These are phyloP conservation scores for Erodium maritimum DNA, from an alignment of 345 rosid genomes.

Conservation along the genomic window DNA sequence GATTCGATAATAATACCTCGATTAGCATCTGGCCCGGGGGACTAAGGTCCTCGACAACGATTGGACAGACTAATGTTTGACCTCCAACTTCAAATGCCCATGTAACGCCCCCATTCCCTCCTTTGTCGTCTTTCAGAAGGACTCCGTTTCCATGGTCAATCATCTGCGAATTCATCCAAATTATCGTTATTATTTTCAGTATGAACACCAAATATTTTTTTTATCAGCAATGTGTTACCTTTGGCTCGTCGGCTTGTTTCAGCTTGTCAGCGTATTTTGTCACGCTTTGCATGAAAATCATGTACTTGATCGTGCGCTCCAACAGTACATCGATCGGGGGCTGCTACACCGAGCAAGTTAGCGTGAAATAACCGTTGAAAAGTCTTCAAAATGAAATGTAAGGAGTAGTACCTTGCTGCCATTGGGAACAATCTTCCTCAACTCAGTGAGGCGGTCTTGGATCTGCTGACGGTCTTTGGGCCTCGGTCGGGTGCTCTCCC, in stretches of 20 bases:
- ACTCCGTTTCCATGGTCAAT: constrained; percentile 36
- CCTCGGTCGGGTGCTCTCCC: constrained; percentile 77
- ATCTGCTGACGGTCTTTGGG: constrained; percentile 95
- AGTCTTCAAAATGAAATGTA: constrained; percentile 4
- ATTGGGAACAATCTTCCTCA: constrained; percentile 75
- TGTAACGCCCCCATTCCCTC: constrained; percentile 89
- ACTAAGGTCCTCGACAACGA: constrained; percentile 83
- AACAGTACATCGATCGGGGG: constrained; percentile 60
- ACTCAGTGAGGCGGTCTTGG: constrained; percentile 84
- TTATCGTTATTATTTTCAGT: constrained; percentile 3
- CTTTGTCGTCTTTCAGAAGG: constrained; percentile 54
- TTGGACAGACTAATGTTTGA: constrained; percentile 69
- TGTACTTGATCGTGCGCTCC: constrained; percentile 89
- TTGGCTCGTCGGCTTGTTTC: constrained; percentile 62
- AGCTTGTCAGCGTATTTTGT: constrained; percentile 83
- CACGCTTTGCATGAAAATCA: constrained; percentile 98
- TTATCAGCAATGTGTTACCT: constrained; percentile 38
- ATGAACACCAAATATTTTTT: constrained; percentile 1
- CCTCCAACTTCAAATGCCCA: constrained; percentile 95
- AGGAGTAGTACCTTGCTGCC: constrained; percentile 57
- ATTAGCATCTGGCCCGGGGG: constrained; percentile 83
- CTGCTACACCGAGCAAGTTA: constrained; percentile 58
- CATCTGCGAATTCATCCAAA: constrained; percentile 31
- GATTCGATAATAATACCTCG: constrained; percentile 42
- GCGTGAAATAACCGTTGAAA: constrained; percentile 13